phyloP scores from a whole-genome alignment of 139 green algal species.

The Pleodorina starrii region DNA sequence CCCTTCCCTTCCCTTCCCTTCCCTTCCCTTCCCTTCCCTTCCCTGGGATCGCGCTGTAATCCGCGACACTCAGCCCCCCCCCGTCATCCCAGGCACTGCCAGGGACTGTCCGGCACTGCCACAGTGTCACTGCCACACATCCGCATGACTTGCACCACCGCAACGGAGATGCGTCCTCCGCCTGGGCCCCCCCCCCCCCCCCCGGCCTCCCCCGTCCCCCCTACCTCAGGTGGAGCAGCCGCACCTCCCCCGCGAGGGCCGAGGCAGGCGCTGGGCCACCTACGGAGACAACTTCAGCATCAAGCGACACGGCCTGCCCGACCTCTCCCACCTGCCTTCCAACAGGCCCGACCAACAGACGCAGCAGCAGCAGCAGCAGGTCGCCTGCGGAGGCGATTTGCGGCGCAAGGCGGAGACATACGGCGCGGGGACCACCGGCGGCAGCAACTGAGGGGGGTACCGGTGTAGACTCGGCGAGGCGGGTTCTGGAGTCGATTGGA shows the following conservation, averaged over 20 bases:
- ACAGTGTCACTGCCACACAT: too few relatives aligned
- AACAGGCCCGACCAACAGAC: not conserved
- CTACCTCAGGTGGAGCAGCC: not conserved
- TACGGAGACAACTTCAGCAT: slow-evolving; percentile 50
- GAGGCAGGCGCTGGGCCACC: slow-evolving; percentile 16
- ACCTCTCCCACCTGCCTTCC: slow-evolving; percentile 49
- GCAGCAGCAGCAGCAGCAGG: not conserved
- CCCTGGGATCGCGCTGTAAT: too few relatives aligned
- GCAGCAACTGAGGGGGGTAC: not conserved
- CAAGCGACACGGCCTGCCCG: slow-evolving; percentile 33
- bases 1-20: too few relatives aligned
- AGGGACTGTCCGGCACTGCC: too few relatives aligned
- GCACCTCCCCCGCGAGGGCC: not conserved
- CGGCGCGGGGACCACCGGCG: not conserved
- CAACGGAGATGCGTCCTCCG: too few relatives aligned
- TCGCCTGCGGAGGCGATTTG: not conserved
- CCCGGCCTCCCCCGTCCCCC: too few relatives aligned
- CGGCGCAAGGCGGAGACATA: not conserved
- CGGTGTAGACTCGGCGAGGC: not conserved
- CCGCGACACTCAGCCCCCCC: too few relatives aligned
- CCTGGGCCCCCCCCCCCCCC: too few relatives aligned
- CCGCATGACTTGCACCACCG: too few relatives aligned
- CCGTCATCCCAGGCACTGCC: too few relatives aligned
- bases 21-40: too few relatives aligned
- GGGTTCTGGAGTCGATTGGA: too few relatives aligned